These are phyloP conservation scores for Klebsormidium nitens DNA, from an alignment of 139 green algal species.

Conservation along the genomic window DNA sequence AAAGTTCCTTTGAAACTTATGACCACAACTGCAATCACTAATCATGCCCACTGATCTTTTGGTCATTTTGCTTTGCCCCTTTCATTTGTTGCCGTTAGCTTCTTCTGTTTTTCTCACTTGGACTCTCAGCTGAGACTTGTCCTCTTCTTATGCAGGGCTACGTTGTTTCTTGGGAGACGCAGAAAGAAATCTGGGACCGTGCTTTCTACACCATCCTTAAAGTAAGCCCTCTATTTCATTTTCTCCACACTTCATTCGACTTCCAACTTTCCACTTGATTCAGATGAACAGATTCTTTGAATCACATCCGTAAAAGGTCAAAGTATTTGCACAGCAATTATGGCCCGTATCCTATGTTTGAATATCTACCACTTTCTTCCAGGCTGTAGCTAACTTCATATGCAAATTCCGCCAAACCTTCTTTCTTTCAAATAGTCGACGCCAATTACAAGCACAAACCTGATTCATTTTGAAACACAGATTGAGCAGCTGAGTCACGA, in stretches of 20 bases:
- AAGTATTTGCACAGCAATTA: neutral
- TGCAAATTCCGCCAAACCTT: neutral
- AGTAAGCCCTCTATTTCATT: constrained; percentile 2
- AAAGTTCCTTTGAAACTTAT: neutral
- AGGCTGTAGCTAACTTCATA: neutral
- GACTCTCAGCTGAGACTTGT: no score
- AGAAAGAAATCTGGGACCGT: constrained; percentile 32
- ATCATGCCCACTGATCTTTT: neutral
- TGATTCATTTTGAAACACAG: no score
- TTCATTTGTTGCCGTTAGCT: neutral
- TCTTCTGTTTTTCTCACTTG: neutral
- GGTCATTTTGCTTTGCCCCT: neutral
- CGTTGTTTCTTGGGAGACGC: constrained; percentile 34
- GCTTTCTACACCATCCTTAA: constrained; percentile 18
- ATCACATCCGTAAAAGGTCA: neutral
- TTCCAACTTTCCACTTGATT: neutral
- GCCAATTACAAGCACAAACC: no score
- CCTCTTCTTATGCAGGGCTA: constrained; percentile 33
- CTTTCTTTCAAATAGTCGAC: no score
- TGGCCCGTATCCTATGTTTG: neutral
- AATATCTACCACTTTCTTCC: neutral
- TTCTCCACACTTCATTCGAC: neutral
- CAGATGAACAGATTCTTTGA: neutral
- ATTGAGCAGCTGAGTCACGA: no score
- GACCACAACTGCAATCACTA: neutral